These are phyloP conservation scores for Globisporangium nagaii DNA, from an alignment of 352 stramenopile genomes.

Conservation along the genomic window DNA sequence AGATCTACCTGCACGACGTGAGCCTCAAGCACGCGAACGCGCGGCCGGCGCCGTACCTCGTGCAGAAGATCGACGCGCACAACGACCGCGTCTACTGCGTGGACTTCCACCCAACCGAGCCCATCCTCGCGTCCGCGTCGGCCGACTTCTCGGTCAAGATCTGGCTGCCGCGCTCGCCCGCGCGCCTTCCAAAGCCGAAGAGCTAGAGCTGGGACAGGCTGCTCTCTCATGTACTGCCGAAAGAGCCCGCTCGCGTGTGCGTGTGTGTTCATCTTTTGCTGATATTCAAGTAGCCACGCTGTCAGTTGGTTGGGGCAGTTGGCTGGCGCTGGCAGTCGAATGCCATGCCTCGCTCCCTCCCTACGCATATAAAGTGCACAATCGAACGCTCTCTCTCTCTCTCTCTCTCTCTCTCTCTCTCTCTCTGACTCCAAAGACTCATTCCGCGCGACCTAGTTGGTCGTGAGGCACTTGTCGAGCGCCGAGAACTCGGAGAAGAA, in stretches of 20 bases:
- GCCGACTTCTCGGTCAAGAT: conserved; percentile 86
- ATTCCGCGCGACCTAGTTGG: conserved; percentile 28
- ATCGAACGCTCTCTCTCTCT: neutral
- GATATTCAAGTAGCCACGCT: neutral
- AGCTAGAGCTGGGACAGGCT: no score
- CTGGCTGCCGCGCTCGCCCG: conserved; percentile 65
- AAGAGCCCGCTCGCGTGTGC: neutral
- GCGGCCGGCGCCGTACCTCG: conserved; percentile 46
- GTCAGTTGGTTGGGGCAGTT: neutral
- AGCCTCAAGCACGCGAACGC: conserved; percentile 47
- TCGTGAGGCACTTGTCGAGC: conserved; percentile 83
- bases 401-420: neutral
- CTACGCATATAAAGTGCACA: conserved; percentile 4
- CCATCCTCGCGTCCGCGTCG: conserved; percentile 80
- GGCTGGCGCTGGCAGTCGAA: neutral
- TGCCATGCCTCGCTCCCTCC: neutral
- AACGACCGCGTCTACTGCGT: conserved; percentile 87
- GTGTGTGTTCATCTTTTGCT: neutral
- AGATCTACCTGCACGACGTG: conserved; percentile 87
- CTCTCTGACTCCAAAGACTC: neutral
- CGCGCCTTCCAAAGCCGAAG: conserved; percentile 58
- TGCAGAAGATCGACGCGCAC: conserved; percentile 85
- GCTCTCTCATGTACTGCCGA: no score
- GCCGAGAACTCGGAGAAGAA: conserved; percentile 92
- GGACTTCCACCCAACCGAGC: conserved; percentile 83